Evolutionary conservation across 495 filamentous ascomycete species (phyloP).

Genomic region (Hyaloscypha hepaticicola): DNA sequence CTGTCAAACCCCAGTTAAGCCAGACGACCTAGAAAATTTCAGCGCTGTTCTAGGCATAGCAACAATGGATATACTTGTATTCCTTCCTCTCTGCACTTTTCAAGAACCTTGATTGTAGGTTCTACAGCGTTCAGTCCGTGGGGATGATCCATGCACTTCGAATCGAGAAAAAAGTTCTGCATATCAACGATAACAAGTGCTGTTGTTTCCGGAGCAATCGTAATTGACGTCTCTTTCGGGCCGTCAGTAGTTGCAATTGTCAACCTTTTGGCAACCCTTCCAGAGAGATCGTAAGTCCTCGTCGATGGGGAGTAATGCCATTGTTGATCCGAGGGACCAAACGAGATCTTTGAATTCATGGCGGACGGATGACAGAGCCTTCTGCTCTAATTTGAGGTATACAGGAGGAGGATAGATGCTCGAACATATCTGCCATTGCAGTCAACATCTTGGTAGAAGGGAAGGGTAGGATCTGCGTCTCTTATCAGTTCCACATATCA

Average conservation of each 20-base stretch:
- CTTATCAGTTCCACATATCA: too few relatives aligned
- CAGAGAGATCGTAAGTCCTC: conserved; percentile 23
- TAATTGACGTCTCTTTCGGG: conserved; percentile 33
- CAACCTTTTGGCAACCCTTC: conserved; percentile 9
- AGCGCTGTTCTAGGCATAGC: background rate
- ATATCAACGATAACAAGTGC: conserved; percentile 60
- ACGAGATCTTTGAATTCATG: conserved; percentile 19
- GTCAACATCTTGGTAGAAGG: background rate
- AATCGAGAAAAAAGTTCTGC: conserved; percentile 61
- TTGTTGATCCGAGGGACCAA: conserved; percentile 23
- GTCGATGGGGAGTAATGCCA: conserved; percentile 19
- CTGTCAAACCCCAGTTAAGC: conserved; percentile 61
- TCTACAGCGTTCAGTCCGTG: conserved; percentile 36
- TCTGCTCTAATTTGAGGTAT: background rate
- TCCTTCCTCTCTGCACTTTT: conserved; percentile 40
- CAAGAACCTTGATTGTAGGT: conserved; percentile 36
- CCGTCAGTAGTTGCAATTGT: conserved; percentile 21
- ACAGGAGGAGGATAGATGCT: background rate
- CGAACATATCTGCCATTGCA: background rate
- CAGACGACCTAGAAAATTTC: conserved; percentile 46
- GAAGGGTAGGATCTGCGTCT: background rate
- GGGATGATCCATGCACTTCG: conserved; percentile 37
- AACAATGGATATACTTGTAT: conserved; percentile 37
- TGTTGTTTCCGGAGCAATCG: conserved; percentile 41
- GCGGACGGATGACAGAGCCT: background rate